Evolutionary conservation across 441 rosid genomes (phyloP), one percentile per base, ranked within the genome.

Genomic region (Adansonia grandidieri): DNA sequence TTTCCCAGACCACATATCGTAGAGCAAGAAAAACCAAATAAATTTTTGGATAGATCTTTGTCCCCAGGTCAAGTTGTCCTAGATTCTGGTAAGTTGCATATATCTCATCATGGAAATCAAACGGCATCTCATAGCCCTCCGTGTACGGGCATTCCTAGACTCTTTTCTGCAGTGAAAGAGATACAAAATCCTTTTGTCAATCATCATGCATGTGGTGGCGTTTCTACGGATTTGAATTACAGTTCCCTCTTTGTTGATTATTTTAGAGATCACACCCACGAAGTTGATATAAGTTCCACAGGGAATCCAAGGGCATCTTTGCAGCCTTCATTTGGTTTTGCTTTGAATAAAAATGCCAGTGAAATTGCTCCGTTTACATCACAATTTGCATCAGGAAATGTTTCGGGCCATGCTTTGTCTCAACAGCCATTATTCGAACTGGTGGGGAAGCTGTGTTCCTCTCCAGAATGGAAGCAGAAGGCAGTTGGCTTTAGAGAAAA

Each of bases 401-500:
- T 82, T 62, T 42, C 77, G 60, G 22, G 63, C 57, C 53, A 22
- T 75, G 53, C 85, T 69, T 58, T 72, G 75, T 79, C 48, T 32
- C 64, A 81, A 63, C 83, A 80, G 19, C 79, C 85, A 72, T 64
- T 57, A 73, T 61, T 66, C 5, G 84, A 83, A 64, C 47, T 51
- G 75, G 28, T 15, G 10, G 81, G 82, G 50, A 67, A 77, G 78
- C 51, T 71, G 17, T 56, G 14, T 77, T 57, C 77, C 17, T 51
- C 66, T 28, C 82, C 69, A 20, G 85, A 83, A 61, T 71, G 84
- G 83, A 87, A 79, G 56, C 81, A 77, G 40, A 83, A 78, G 48
- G 24, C 77, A 20, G 73, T 70, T 79, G 74, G 80, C 71, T 71
- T 81, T 7, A 77, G 77, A 76, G 82, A 86, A 64, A 83, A 69